Evolutionary conservation across 73 alveolate species (phyloP), one percentile per base, ranked within the genome.

Genomic region (Blepharisma japonicum): DNA sequence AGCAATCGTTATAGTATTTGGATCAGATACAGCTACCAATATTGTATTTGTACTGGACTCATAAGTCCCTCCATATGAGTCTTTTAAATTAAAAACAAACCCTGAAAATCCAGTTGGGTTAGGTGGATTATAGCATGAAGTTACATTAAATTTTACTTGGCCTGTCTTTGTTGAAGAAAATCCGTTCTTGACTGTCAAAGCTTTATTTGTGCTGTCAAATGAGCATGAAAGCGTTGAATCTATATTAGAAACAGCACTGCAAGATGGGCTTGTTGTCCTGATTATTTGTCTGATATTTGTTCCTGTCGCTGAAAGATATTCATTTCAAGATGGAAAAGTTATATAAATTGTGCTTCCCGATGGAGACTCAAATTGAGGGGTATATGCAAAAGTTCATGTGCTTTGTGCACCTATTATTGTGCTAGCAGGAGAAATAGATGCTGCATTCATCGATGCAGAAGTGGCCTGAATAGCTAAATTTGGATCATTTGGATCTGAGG

Each of bases 401-500:
- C 47, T 61, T 61, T n/a, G 47, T 18, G 74, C 74, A 1, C 74
- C 74, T 1, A 61, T 61, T 39, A 61, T 39, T 20, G 74, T 61
- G 14, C 47, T 14, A 2, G 74, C 14, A 0, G 74, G 74, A 61
- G 48, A 61, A 20, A 61, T 61, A 8, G 74, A 61, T 0, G 74
- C 74, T 61, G 74, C 14, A 25, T n/a, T 25, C 11, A 61, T 8
- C 14, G n/a, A 20, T 14, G 48, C 74, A 11, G 74, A 11, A 14
- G 74, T 14, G 5, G 74, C 74, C 11, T n/a, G 14, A 2, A 61
- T 61, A 9, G 38, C 46, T 9, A 61, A 25, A 9, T 61, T 25
- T 32, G 42, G 0, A 25, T n/a, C 47, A 9, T n/a, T 20, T 25
- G 74, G 14, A 20, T 8, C 23, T 61, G 46, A 20, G 0, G 74